Evolutionary conservation across 768 basidiomycete genomes (phyloP), one percentile per base, ranked within the genome.

Genomic region (Calvatia gigantea): DNA sequence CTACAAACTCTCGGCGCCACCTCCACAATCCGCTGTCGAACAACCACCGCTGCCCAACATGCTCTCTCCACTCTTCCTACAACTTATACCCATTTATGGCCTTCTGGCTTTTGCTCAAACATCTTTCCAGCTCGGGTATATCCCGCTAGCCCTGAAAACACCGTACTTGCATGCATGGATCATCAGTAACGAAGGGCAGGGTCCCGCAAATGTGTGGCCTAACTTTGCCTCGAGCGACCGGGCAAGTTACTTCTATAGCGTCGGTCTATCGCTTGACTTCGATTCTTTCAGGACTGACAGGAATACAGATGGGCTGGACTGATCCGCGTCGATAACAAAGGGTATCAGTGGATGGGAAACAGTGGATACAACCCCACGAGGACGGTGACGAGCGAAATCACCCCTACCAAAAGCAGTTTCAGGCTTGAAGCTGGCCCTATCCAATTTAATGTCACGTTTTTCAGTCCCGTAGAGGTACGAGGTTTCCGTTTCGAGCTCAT

Each of bases 391-490:
- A 35, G 52, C 19, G 43, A 59, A 1, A 76, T 84, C 58, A 84
- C 84, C 0, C 74, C 82, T 5, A 83, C 82, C 0, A 79, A 79
- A 54, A 80, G 76, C 39, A 72, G 71, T 6, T 80, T 85, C 54
- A 71, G 70, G 9, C 61, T 84, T 61, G 65, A 66, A 6, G 79
- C 83, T 6, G 83, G 82, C 2, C 73, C 76, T 4, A 67, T 85
- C 33, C 71, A 75, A 53, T 67, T 85, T 8, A 77, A 75, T 32
- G 73, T 74, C 6, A 77, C 69, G 2, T 85, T 83, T 60, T 64
- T 83, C 11, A 82, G 78, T 60, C 83, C 82, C 5, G 73, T 84
- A 8, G 82, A 83, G 75, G 82, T 81, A 60, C 25, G 64, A 51
- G 11, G 11, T 0, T 15, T 19, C n/a, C 23, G n/a, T 3, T 19